phyloP scores from a whole-genome alignment of 352 stramenopile genomes.

The Phytophthora fragariae region DNA sequence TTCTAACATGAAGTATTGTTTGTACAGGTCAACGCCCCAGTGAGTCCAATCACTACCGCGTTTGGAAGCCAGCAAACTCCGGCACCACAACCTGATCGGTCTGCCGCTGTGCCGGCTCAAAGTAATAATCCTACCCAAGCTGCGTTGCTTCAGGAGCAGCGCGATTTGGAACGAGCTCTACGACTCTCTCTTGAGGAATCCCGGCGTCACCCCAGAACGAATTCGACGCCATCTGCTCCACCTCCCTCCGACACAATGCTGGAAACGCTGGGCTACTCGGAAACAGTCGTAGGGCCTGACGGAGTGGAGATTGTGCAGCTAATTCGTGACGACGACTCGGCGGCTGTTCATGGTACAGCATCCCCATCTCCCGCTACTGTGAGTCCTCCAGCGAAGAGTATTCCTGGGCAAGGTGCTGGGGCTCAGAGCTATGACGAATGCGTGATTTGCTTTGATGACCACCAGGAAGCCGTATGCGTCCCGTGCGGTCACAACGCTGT shows the following conservation, averaged over 20 bases:
- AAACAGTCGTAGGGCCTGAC: slow-evolving; percentile 63
- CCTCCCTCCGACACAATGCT: slow-evolving; percentile 47
- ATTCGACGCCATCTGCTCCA: slow-evolving; percentile 34
- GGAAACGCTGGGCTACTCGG: slow-evolving; percentile 46
- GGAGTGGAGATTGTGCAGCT: slow-evolving; percentile 86
- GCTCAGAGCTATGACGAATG: slow-evolving; percentile 54
- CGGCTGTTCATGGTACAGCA: slow-evolving; percentile 16
- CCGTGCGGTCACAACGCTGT: slow-evolving; percentile 90
- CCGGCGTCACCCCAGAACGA: slow-evolving; percentile 35
- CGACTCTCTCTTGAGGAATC: slow-evolving; percentile 68
- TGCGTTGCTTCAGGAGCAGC: slow-evolving; percentile 58
- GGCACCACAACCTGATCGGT: slow-evolving; percentile 1
- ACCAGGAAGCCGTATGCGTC: slow-evolving; percentile 79
- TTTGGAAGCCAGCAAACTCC: slow-evolving; percentile 23
- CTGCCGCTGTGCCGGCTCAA: not conserved
- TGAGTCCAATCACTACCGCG: slow-evolving; percentile 34
- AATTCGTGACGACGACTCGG: slow-evolving; percentile 40
- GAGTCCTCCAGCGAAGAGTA: slow-evolving; percentile 16
- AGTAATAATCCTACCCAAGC: slow-evolving; percentile 18
- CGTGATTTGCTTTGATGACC: slow-evolving; percentile 86
- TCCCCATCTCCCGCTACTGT: slow-evolving; percentile 16
- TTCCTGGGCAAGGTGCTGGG: slow-evolving; percentile 7
- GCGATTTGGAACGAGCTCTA: slow-evolving; percentile 63
- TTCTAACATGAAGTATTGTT: slow-evolving; percentile 7
- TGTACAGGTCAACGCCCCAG: slow-evolving; percentile 30